Percentiles rank a stretch among this genome's conserved stretches.
These are phyloP conservation scores for Cyclaneusma minus DNA, from an alignment of 2,329 filamentous ascomycete genomes.

Conservation along the genomic window DNA sequence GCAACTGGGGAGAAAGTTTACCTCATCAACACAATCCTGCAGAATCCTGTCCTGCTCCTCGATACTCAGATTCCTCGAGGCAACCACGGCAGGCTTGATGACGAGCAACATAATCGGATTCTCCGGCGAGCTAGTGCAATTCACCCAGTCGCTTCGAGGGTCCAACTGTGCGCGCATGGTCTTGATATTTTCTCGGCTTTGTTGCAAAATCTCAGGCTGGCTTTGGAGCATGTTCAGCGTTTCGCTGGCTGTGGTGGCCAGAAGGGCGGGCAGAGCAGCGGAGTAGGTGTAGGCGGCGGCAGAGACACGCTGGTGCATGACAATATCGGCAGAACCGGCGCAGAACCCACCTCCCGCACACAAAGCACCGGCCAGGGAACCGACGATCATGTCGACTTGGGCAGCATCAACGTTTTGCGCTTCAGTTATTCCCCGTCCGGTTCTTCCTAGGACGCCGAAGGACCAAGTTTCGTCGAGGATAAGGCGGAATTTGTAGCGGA, in stretches of 20 bases:
- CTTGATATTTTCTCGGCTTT: slow-evolving; percentile 74
- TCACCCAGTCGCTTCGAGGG: slow-evolving; percentile 84
- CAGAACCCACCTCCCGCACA: slow-evolving; percentile 94
- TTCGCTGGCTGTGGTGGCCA: slow-evolving; percentile 91
- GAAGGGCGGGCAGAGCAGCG: slow-evolving; percentile 80
- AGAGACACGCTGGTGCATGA: slow-evolving; percentile 90
- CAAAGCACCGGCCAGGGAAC: slow-evolving; percentile 76
- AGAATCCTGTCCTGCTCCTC: slow-evolving; percentile 75
- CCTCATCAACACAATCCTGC: slow-evolving; percentile 93
- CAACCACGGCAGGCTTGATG: slow-evolving; percentile 70
- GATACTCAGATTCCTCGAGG: slow-evolving; percentile 47
- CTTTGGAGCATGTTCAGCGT: slow-evolving; percentile 75
- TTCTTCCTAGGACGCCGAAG: slow-evolving; percentile 84
- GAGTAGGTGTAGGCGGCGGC: slow-evolving; percentile 91
- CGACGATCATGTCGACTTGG: slow-evolving; percentile 94
- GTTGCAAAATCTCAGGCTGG: slow-evolving; percentile 64
- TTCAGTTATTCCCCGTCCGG: slow-evolving; percentile 84
- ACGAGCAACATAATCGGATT: slow-evolving; percentile 78
- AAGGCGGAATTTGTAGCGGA: slow-evolving; percentile 93
- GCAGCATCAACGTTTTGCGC: slow-evolving; percentile 90
- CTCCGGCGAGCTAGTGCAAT: slow-evolving; percentile 63
- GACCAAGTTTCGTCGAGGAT: slow-evolving; percentile 97
- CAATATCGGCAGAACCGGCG: slow-evolving; percentile 77
- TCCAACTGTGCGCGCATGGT: slow-evolving; percentile 78
- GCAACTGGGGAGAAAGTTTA: slow-evolving; percentile 25